Conservation (phyloP, 2,329 filamentous ascomycete species). For the Colletotrichum sp. region DNA sequence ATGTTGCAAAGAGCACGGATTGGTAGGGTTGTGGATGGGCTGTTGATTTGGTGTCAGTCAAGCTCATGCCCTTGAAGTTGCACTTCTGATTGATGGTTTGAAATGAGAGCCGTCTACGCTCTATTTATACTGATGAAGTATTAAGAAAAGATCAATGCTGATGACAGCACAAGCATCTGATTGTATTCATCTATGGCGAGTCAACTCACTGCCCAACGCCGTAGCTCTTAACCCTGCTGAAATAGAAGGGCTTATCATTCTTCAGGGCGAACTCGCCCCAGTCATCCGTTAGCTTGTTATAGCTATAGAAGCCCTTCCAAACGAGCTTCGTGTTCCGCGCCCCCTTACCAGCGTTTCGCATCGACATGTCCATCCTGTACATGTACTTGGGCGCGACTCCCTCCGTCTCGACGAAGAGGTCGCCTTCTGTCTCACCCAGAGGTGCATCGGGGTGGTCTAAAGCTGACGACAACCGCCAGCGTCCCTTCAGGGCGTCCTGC, state of each 20-base stretch:
- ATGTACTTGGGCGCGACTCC: slow-evolving; percentile 80
- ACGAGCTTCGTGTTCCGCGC: slow-evolving; percentile 83
- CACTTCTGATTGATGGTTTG: background rate
- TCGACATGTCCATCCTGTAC: slow-evolving; percentile 79
- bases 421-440: slow-evolving; percentile 60
- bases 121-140: background rate
- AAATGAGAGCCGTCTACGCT: background rate
- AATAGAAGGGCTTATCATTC: slow-evolving; percentile 71
- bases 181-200: slow-evolving; percentile 18
- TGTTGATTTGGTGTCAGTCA: background rate
- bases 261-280: slow-evolving; percentile 79
- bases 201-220: slow-evolving; percentile 48
- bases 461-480: slow-evolving; percentile 46
- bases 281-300: slow-evolving; percentile 88
- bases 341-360: slow-evolving; percentile 68
- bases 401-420: slow-evolving; percentile 85
- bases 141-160: background rate
- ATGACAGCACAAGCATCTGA: background rate
- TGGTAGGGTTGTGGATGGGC: background rate
- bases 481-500: slow-evolving; percentile 66
- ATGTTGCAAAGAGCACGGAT: slow-evolving; percentile 53
- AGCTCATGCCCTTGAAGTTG: background rate
- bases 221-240: slow-evolving; percentile 70
- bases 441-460: slow-evolving; percentile 35
- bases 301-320: slow-evolving; percentile 92